phyloP scores from a whole-genome alignment of 768 basidiomycete genomes.

The Russula abietina region DNA sequence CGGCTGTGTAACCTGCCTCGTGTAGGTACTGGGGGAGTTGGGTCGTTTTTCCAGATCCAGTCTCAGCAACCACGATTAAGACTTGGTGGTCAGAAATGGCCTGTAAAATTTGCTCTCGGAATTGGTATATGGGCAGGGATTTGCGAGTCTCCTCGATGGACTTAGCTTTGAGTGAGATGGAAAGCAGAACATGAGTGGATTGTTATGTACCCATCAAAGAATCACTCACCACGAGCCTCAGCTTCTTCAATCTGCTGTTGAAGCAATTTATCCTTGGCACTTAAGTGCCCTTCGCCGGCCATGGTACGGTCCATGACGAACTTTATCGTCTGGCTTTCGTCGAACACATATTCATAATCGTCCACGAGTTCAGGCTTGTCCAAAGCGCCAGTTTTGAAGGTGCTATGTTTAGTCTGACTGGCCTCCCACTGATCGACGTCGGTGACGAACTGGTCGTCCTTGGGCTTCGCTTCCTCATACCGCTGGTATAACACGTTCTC shows the following conservation, averaged over 20 bases:
- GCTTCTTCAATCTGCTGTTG: constrained; percentile 88
- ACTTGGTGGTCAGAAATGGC: constrained; percentile 91
- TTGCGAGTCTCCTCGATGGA: constrained; percentile 92
- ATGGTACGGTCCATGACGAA: constrained; percentile 82
- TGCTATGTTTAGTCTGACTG: constrained; percentile 81
- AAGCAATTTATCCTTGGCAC: constrained; percentile 77
- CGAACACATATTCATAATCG: constrained; percentile 95
- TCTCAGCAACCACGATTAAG: constrained; percentile 96
- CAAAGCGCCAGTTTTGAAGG: constrained; percentile 86
- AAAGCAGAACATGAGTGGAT: constrained; percentile 3
- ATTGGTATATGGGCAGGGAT: constrained; percentile 85
- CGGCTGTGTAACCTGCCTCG: constrained; percentile 90
- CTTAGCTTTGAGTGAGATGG: constrained; percentile 47
- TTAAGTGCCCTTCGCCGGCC: constrained; percentile 63
- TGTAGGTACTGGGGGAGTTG: constrained; percentile 97
- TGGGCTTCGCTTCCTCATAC: constrained; percentile 88
- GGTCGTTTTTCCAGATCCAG: constrained; percentile 98
- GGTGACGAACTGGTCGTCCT: constrained; percentile 91
- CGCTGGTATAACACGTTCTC: constrained; percentile 87
- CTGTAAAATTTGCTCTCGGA: constrained; percentile 80
- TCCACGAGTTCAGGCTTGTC: constrained; percentile 80
- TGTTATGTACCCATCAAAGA: constrained; percentile 2
- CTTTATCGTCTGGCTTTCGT: constrained; percentile 93
- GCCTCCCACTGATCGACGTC: constrained; percentile 99
- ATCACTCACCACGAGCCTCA: constrained; percentile 70